These are phyloP conservation scores for Teunomyces barrocoloradensis DNA, from an alignment of 805 yeast genomes.

Conservation along the genomic window DNA sequence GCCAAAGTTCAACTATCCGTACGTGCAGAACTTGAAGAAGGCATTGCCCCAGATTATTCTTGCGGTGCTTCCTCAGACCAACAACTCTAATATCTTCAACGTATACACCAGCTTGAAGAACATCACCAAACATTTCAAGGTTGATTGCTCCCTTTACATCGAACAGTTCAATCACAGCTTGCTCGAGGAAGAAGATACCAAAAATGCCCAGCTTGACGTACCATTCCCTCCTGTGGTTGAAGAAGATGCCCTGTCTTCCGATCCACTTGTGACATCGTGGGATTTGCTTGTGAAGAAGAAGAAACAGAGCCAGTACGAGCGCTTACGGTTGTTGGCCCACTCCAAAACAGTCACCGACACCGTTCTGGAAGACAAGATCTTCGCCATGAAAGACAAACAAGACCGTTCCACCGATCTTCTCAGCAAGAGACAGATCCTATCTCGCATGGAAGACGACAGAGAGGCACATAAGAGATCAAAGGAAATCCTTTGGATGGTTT, in stretches of 20 bases:
- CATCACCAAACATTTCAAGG: slow-evolving; percentile 35
- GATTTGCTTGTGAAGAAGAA: slow-evolving; percentile 43
- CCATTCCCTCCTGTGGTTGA: slow-evolving; percentile 34
- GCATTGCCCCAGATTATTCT: slow-evolving; percentile 33
- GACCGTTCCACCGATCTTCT: slow-evolving; percentile 18
- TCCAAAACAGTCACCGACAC: slow-evolving; percentile 21
- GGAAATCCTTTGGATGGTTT: slow-evolving; percentile 75
- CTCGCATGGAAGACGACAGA: slow-evolving; percentile 88
- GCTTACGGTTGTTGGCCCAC: slow-evolving; percentile 39
- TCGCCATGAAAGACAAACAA: slow-evolving; percentile 21
- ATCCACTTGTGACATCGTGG: slow-evolving; percentile 45
- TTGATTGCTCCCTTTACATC: slow-evolving; percentile 26
- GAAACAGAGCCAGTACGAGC: slow-evolving; percentile 51
- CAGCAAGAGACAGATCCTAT: slow-evolving; percentile 54
- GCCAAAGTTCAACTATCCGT: slow-evolving; percentile 38
- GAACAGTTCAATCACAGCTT: slow-evolving; percentile 28
- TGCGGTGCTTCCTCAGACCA: slow-evolving; percentile 34
- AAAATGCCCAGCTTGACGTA: slow-evolving; percentile 25
- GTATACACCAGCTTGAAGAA: slow-evolving; percentile 35
- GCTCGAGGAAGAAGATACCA: slow-evolving; percentile 36
- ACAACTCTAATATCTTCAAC: slow-evolving; percentile 35
- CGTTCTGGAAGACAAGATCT: slow-evolving; percentile 25
- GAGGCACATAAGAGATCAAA: slow-evolving; percentile 85
- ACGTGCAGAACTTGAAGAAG: slow-evolving; percentile 31
- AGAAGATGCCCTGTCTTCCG: slow-evolving; percentile 18